Evolutionary conservation across 805 yeast species (phyloP).

Genomic region (Jamesozyma gamospora): DNA sequence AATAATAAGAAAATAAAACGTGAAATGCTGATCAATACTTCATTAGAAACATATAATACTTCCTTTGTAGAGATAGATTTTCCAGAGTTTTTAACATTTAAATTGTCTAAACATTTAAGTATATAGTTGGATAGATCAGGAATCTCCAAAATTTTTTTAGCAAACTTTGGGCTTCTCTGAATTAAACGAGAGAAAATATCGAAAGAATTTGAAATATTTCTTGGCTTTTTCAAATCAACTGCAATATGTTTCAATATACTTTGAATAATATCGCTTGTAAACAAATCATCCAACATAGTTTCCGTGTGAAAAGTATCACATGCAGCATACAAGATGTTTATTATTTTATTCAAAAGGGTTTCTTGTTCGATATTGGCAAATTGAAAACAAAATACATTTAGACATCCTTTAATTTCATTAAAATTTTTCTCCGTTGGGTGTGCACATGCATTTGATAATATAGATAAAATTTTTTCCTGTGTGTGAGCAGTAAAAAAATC

Average conservation of each 20-base stretch:
- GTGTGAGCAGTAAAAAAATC: slow-evolving; percentile 88
- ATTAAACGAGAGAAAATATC: slow-evolving; percentile 38
- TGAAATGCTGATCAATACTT: slow-evolving; percentile 45
- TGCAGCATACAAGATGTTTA: slow-evolving; percentile 19
- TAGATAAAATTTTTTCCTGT: slow-evolving; percentile 68
- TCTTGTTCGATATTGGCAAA: slow-evolving; percentile 1
- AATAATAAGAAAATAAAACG: slow-evolving; percentile 47
- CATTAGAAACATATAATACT: slow-evolving; percentile 47
- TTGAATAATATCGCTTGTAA: slow-evolving; percentile 25
- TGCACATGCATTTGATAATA: slow-evolving; percentile 61
- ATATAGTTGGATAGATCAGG: slow-evolving; percentile 41
- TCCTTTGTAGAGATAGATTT: too few relatives aligned
- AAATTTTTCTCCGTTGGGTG: slow-evolving; percentile 36
- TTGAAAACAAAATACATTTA: slow-evolving; percentile 9
- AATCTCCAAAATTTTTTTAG: slow-evolving; percentile 38
- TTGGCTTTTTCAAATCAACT: slow-evolving; percentile 22
- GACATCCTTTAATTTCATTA: slow-evolving; percentile 39
- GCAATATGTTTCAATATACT: slow-evolving; percentile 26
- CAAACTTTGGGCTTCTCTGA: slow-evolving; percentile 34
- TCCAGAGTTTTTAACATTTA: slow-evolving; percentile 6
- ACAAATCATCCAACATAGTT: slow-evolving; percentile 15
- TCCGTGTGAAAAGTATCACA: slow-evolving; percentile 18
- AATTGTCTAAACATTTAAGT: slow-evolving; percentile 40
- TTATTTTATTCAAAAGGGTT: slow-evolving; percentile 12
- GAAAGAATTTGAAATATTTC: slow-evolving; percentile 27